Base-by-base conservation (phyloP, 805 yeast species). In the Millerozyma miso region DNA sequence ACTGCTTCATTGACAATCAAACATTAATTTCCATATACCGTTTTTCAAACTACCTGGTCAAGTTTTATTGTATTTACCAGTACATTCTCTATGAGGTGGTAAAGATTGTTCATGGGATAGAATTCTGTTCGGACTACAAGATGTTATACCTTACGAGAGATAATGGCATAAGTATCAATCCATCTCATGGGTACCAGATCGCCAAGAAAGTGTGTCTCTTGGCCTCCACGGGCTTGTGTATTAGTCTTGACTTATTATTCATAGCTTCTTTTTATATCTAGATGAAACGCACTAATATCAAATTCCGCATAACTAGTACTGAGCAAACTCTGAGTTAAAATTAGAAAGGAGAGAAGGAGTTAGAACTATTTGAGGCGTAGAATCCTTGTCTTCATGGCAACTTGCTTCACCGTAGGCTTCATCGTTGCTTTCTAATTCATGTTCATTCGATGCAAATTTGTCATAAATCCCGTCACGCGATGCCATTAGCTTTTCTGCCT, bases 21-120 rank as follows among this genome's bases (percentile, higher is more conserved):
- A 19, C 19, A 31, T 26, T 49, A 3, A 33, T 52, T 10, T 8
- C 41, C n/a, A 18, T 52, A 2, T 63, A 59, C 50, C 50, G 53
- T 31, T 15, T 51, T 12, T 47, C 55, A n/a, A 41, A 51, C 16
- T 59, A 56, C 43, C 48, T 58, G 20, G 39, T 65, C 35, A 67
- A 67, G 48, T 57, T 67, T 43, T 63, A 60, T 44, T 58, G 67
- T 40, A 56, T 67, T 29, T 59, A 58, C 41, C 62, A 58, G 44
- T 65, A 60, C 35, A 51, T 65, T 13, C 55, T 67, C 35, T 62
- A 54, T 44, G 71, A 65, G 40, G 42, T 59, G 7, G 53, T 51
- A 1, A 38, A 45, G 16, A 45, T 56, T 8, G 43, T 50, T n/a
- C 47, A 51, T 33, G 40, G 41, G 4, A n/a, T 37, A 12, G 17